A percentile compares a stretch with the other conserved stretches of the same genome.
Evolutionary conservation across 345 rosid species (phyloP).

Genomic region (Syzygium oleosum): DNA sequence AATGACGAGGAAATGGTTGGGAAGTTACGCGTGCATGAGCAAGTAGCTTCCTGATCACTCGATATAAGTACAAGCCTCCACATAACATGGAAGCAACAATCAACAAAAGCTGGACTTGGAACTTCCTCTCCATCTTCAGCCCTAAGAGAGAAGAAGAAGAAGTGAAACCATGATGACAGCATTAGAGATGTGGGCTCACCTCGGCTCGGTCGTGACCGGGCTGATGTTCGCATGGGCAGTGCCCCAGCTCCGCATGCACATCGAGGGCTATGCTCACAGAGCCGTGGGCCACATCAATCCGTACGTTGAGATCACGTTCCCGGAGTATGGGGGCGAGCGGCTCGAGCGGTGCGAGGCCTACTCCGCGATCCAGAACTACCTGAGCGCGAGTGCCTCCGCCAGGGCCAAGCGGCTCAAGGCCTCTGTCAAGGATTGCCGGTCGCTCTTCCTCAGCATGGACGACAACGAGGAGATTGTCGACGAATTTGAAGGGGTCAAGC

Average conservation of each 20-base stretch:
- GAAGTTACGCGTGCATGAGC: neutral
- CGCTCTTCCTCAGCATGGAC: conserved; percentile 54
- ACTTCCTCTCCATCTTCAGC: neutral
- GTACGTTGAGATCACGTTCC: conserved; percentile 9
- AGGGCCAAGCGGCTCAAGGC: conserved; percentile 44
- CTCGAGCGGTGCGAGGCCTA: conserved; percentile 25
- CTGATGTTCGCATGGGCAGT: conserved; percentile 5
- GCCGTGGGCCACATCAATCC: neutral
- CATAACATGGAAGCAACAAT: neutral
- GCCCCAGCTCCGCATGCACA: neutral
- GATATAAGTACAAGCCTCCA: neutral
- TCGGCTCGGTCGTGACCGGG: conserved; percentile 4
- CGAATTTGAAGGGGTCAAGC: conserved; percentile 23
- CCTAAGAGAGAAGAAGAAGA: neutral
- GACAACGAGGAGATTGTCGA: conserved; percentile 48
- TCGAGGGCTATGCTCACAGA: neutral
- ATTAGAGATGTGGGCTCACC: neutral
- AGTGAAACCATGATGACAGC: neutral
- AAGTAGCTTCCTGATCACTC: neutral
- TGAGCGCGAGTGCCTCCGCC: conserved; percentile 26
- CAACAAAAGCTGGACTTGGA: neutral
- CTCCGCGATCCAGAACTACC: conserved; percentile 40
- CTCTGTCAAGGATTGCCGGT: conserved; percentile 17
- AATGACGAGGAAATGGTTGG: neutral
- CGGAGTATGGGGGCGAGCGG: conserved; percentile 1